phyloP scores from a whole-genome alignment of 23 red algal genomes.

The Pyropia yezoensis region DNA sequence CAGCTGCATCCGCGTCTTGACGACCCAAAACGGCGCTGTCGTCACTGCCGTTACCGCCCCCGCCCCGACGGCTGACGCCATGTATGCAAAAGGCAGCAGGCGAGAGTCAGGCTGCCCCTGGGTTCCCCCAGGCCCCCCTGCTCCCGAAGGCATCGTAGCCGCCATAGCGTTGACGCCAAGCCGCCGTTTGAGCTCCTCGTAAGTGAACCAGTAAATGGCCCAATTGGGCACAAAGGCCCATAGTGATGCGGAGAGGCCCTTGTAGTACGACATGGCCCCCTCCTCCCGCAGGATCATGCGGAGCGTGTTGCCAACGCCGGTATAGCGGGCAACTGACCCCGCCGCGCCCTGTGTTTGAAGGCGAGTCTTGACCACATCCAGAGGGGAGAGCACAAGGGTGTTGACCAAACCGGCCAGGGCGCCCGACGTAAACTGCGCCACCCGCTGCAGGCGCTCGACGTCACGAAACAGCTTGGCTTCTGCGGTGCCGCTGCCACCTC shows the following conservation, averaged over 20 bases:
- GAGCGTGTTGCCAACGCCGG: constrained; percentile 48
- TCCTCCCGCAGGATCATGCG: constrained; percentile 49
- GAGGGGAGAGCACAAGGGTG: constrained; percentile 77
- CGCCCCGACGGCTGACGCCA: constrained; percentile 61
- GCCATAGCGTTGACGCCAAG: background rate
- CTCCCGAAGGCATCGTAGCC: constrained; percentile 8
- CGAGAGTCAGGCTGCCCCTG: background rate
- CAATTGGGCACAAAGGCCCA: constrained; percentile 97
- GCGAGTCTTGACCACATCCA: constrained; percentile 91
- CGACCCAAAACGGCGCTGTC: constrained; percentile 85
- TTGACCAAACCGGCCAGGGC: constrained; percentile 79
- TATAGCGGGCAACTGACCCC: constrained; percentile 18
- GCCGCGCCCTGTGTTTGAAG: constrained; percentile 75
- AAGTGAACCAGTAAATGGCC: constrained; percentile 88
- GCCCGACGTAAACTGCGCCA: constrained; percentile 53
- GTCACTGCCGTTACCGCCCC: constrained; percentile 74
- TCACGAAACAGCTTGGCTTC: no score
- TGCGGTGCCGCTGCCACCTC: no score
- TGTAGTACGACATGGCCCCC: constrained; percentile 61
- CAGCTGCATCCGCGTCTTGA: constrained; percentile 81
- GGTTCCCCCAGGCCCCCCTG: no score
- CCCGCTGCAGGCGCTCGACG: background rate
- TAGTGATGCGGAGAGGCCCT: constrained; percentile 70
- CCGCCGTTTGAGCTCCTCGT: constrained; percentile 68
- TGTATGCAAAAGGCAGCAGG: constrained; percentile 28